Evolutionary conservation across 208 protist species (phyloP).

Genomic region (Acanthamoeba royreba): DNA sequence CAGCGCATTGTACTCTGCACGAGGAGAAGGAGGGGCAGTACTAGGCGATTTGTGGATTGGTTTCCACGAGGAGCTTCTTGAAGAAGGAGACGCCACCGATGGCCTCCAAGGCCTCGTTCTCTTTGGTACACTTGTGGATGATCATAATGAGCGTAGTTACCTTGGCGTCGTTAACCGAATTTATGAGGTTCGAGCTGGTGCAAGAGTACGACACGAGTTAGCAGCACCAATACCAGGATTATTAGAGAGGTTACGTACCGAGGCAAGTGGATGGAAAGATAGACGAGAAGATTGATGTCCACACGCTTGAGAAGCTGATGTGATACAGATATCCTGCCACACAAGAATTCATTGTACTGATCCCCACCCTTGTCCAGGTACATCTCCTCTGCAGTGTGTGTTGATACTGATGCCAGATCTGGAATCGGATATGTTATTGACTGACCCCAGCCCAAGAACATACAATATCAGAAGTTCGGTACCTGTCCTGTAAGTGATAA

Average conservation of each 20-base stretch:
- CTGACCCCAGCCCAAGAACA: background rate
- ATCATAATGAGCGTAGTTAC: background rate
- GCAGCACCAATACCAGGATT: too few species aligned
- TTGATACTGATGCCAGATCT: background rate
- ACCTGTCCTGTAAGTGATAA: background rate
- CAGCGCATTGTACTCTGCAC: background rate
- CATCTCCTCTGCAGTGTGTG: background rate
- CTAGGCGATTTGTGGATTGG: constrained; percentile 27
- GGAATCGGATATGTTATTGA: background rate
- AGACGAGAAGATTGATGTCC: background rate
- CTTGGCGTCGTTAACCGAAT: constrained; percentile 10
- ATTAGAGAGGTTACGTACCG: background rate
- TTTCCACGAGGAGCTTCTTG: constrained; percentile 20
- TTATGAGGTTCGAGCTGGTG: background rate
- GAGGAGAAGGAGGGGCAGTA: background rate
- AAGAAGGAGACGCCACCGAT: constrained; percentile 29
- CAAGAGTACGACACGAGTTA: background rate
- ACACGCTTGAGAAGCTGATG: background rate
- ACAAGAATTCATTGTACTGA: background rate
- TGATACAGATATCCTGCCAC: background rate
- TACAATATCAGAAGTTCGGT: background rate
- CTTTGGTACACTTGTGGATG: constrained; percentile 37
- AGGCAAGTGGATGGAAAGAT: background rate
- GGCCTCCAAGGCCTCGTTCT: background rate
- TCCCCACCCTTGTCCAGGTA: background rate